Evolutionary conservation across 1,284 basidiomycete genomes (phyloP), one percentile per base, ranked within the genome.

Genomic region (Fomitopsis palustris): DNA sequence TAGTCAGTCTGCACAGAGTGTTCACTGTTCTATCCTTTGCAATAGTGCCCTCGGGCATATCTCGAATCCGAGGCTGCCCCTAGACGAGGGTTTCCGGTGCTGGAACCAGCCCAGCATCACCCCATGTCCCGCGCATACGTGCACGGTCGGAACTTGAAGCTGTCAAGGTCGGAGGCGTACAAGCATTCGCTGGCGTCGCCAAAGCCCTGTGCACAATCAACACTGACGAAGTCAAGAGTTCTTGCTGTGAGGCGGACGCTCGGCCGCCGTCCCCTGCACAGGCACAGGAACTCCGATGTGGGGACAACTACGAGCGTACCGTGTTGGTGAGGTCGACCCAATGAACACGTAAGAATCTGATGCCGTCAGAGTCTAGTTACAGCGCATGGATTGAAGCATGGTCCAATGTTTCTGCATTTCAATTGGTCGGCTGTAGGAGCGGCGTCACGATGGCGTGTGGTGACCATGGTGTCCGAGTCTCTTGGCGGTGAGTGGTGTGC

Each of bases 31-130:
- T 12, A 88, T 71, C 16, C 79, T 75, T 19, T 70, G 70, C 38
- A 90, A 69, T n/a, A 81, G 70, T 2, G 79, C 76, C 25, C 87
- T 79, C 9, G 87, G 84, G 62, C 87, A 90, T 6, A 80, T 62
- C 9, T 78, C 74, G 0, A 80, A 78, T 9, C 77, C 69, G 29
- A 82, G 53, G 21, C 70, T 70, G 6, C 67, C 63, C 12, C 66
- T 67, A 14, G 68, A 69, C 25, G 74, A 62, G 0, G 80, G 76
- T 0, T 63, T 64, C 62, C 86, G 85, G 64, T 86, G 79, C 67
- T 88, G 75, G 67, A 88, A 86, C 76, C 78, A 85, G 2, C 87
- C 87, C 72, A 87, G 75, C 23, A 90, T 73, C 56, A 72, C 80
- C 1, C 80, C 84, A 62, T 88, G 84, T 0, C 81, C 80, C 0